Base-by-base conservation (phyloP, 495 filamentous ascomycete genomes). In the Neohortaea acidophila region DNA sequence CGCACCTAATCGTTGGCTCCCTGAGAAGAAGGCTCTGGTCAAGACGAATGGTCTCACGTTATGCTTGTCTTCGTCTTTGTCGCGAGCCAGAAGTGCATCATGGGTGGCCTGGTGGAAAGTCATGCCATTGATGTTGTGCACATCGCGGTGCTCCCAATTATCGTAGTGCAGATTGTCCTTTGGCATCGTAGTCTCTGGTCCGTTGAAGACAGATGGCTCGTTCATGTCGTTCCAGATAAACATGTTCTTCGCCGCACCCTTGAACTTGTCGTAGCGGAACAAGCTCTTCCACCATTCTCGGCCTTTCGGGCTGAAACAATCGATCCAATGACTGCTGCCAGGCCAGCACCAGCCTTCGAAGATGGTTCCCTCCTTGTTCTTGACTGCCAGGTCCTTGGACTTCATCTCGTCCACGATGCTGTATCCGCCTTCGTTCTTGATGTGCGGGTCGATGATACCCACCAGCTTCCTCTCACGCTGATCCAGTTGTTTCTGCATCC, bases 191-290 rank as follows among this genome's bases (percentile, higher is more conserved):
- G 82, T 92, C 56, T 97, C 89, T 0, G 89, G 89, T 0, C 89
- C 89, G 53, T 94, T 93, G 66, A 97, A 97, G 6, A 97, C 89
- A 0, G 89, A 94, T 0, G 89, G 89, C 61, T 97, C 89, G 51
- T 94, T 97, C 89, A 97, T 97, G 54, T 97, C 89, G 58, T 97
- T 97, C 89, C 89, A 97, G 54, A 96, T 77, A 63, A 83, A 94
- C 3, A 79, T 72, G 53, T 94, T 96, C 25, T 75, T 59, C 49
- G 76, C 66, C 3, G 83, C 77, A 33, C 82, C 84, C 55, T 81
- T 80, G 66, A 91, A 94, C 29, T 59, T 69, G 53, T 83, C 75
- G 51, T 84, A 94, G 45, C 80, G 78, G 68, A 91, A 94, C 6
- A 94, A 72, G 10, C 65, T 58, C 29, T 68, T 72, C 89, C 89